Percentiles rank a stretch among this genome's conserved stretches.
phyloP scores from a whole-genome alignment of 2,329 filamentous ascomycete species.

The Zasmidium cellare region DNA sequence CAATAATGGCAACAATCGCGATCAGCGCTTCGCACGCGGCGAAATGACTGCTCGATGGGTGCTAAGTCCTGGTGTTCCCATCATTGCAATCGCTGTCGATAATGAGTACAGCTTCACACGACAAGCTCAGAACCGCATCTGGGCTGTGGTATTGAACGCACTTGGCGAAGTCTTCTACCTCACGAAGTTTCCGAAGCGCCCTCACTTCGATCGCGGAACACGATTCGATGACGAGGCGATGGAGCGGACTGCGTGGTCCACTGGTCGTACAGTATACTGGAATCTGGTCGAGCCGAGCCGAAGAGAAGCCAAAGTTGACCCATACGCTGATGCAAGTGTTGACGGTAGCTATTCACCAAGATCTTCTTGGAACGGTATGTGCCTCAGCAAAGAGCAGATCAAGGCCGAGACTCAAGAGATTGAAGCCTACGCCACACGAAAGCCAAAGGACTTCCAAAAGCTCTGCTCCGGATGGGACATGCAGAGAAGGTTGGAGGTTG shows the following conservation, averaged over 20 bases:
- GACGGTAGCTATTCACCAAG: conserved; percentile 78
- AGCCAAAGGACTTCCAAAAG: conserved; percentile 75
- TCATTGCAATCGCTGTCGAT: conserved; percentile 80
- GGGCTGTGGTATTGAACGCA: conserved; percentile 92
- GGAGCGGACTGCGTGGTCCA: conserved; percentile 73
- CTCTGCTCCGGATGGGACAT: conserved; percentile 89
- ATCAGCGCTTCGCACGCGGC: conserved; percentile 66
- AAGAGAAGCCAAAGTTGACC: conserved; percentile 69
- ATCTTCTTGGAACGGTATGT: conserved; percentile 73
- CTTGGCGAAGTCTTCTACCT: conserved; percentile 89
- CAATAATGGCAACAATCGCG: conserved; percentile 55
- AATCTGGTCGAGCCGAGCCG: conserved; percentile 75
- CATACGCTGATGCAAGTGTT: conserved; percentile 64
- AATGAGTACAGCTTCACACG: conserved; percentile 75
- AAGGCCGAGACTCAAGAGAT: conserved; percentile 78
- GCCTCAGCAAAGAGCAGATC: conserved; percentile 68
- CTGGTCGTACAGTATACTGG: conserved; percentile 79
- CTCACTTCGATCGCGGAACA: conserved; percentile 50
- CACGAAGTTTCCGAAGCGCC: conserved; percentile 64
- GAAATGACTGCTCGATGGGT: conserved; percentile 88
- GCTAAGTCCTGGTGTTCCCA: conserved; percentile 87
- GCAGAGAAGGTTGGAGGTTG: conserved; percentile 79
- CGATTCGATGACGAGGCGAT: conserved; percentile 52
- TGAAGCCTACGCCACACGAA: conserved; percentile 70
- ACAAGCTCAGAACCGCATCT: conserved; percentile 69